These are phyloP conservation scores for Beta macrorhiza DNA, from an alignment of 179 eudicot genomes.

Conservation along the genomic window DNA sequence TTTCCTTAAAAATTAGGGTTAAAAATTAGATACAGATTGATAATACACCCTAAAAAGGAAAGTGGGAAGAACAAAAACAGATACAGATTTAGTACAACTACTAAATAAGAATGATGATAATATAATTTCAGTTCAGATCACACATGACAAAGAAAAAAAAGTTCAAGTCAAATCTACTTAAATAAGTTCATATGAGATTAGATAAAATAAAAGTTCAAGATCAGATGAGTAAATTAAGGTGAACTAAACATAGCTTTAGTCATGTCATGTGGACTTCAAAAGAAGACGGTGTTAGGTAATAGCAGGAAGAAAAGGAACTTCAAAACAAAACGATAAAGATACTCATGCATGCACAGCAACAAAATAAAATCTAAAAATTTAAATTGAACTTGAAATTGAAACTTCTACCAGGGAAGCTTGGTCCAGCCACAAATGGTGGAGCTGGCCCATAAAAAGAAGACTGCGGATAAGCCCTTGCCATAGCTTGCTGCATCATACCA, in stretches of 20 bases:
- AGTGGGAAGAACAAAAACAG: no score
- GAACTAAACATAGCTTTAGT: neutral
- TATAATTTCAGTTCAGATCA: no score
- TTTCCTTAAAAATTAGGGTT: neutral
- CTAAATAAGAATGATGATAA: no score
- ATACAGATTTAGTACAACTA: no score
- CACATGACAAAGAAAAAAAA: no score
- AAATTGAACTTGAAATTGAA: neutral
- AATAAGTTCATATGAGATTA: no score
- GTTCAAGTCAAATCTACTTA: no score
- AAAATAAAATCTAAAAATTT: neutral
- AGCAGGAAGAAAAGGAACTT: neutral
- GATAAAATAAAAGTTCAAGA: no score
- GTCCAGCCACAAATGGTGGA: slow-evolving; percentile 59
- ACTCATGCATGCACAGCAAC: neutral
- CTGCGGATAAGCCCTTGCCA: slow-evolving; percentile 59
- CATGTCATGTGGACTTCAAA: neutral
- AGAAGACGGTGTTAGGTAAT: neutral
- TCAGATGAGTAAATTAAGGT: no score
- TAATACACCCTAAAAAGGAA: no score
- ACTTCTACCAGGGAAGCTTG: slow-evolving; percentile 64
- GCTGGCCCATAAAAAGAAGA: slow-evolving; percentile 57
- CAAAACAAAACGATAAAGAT: neutral
- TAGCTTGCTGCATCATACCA: slow-evolving; percentile 45
- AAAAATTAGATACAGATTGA: neutral